Evolutionary conservation across 2,329 filamentous ascomycete genomes (phyloP), one percentile per base, ranked within the genome.

Genomic region (Botrytis medusae): DNA sequence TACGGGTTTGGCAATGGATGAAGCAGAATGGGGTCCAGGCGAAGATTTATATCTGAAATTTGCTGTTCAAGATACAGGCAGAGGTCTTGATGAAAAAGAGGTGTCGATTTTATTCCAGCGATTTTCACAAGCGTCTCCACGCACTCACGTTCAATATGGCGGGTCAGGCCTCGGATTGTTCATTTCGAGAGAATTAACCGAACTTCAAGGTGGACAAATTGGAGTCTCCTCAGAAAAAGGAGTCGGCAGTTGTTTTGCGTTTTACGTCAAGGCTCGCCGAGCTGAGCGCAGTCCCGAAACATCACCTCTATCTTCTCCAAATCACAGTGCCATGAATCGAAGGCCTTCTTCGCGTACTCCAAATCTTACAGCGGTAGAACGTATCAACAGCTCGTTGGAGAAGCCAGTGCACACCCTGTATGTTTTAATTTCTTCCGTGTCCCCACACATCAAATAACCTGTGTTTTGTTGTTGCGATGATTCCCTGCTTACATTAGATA

Each of bases 61-160:
- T 54, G 88, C 91, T 59, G 92, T 96, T 37, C 87, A 89, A 76
- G 93, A 96, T 78, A 94, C 92, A 0, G 93, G 93, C 1, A 89
- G 92, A 69, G 92, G 92, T 0, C 84, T 96, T 22, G 91, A 86
- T 4, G 86, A 89, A 6, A 87, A 91, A 72, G 92, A 94, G 79
- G 93, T 91, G 83, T 90, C 91, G 68, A 86, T 90, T 63, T 85
- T 96, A 0, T 96, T 95, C 81, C 89, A 93, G 77, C 88, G 92
- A 34, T 96, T 96, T 80, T 73, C 71, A 32, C 93, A 96, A 82
- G 92, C 92, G 0, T 93, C 90, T 29, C 91, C 92, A 6, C 89
- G 90, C 59, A 95, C 93, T 0, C 92, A 95, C 78, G 90, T 93
- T n/a, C 90, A 93, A 77, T 95, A 95, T 76, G 93, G 93, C n/a